These are phyloP conservation scores for Fusarium nematophilum DNA, from an alignment of 2,329 filamentous ascomycete genomes.

Conservation along the genomic window DNA sequence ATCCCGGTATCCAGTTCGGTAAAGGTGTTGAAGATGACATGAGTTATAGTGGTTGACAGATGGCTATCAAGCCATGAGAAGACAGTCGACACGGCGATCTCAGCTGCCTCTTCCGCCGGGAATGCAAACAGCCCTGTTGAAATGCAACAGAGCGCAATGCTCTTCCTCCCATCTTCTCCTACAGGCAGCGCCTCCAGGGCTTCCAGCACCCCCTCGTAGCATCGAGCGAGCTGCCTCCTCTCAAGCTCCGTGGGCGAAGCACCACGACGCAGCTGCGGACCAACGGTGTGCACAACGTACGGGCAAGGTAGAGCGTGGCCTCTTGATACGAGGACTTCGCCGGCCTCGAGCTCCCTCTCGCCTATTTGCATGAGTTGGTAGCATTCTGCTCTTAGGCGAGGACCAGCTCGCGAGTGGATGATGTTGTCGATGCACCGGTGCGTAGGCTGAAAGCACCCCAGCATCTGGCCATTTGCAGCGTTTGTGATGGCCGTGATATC, in stretches of 20 bases:
- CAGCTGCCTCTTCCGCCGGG: conserved; percentile 31
- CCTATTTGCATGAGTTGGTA: conserved; percentile 18
- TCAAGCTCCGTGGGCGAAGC: neutral
- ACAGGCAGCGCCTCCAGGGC: neutral
- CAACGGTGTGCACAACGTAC: conserved; percentile 34
- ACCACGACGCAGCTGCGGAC: conserved; percentile 20
- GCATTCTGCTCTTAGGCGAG: conserved; percentile 33
- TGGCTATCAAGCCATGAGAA: conserved; percentile 19
- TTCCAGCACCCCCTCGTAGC: conserved; percentile 27
- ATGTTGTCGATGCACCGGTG: conserved; percentile 42
- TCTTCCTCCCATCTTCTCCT: conserved; percentile 2
- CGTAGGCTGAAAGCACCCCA: conserved; percentile 39
- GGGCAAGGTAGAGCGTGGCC: conserved; percentile 21
- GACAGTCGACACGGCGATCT: conserved; percentile 21
- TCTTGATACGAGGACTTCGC: conserved; percentile 21
- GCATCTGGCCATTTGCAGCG: conserved; percentile 32
- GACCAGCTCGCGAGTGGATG: conserved; percentile 36
- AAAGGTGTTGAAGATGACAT: conserved; percentile 38
- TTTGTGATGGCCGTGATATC: conserved; percentile 36
- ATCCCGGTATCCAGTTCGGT: conserved; percentile 29
- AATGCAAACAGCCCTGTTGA: conserved; percentile 38
- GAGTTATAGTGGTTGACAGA: conserved; percentile 24
- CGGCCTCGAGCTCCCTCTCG: conserved; percentile 8
- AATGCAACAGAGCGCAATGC: conserved; percentile 36
- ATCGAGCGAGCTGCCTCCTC: conserved; percentile 8